Evolutionary conservation across 1,284 basidiomycete species (phyloP), one percentile per base, ranked within the genome.

Genomic region (Pisolithus thermaeus): DNA sequence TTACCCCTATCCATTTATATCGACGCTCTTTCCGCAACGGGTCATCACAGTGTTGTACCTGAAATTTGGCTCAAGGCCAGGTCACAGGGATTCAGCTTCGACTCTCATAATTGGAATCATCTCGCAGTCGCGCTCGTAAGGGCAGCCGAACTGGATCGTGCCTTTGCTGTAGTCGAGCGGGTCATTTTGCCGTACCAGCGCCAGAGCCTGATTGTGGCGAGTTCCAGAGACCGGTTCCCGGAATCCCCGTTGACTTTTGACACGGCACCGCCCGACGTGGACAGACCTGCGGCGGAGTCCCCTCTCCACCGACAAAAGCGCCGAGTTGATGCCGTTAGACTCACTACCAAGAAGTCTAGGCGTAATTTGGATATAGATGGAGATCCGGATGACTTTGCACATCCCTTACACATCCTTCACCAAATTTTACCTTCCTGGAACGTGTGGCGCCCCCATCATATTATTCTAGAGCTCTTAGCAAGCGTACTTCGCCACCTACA

Each of bases 81-180:
- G 55, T 58, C 70, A 6, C 68, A 76, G n/a, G 91, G 92, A 1
- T 90, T 96, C 59, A 77, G 77, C 3, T 93, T 95, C 63, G 92
- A 97, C 64, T 79, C 90, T 11, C 84, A 89, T 60, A 98, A 97
- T 69, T 99, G 92, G 89, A 98, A 97, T 64, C 84, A 92, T 61
- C 76, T 96, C 23, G 79, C 77, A 23, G 73, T 85, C 3, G 88
- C 87, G 12, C 78, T 96, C 32, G 75, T 92, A 28, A 81, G 87
- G 32, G 89, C 87, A 0, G 93, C 89, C 18, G 81, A 96, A 60
- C 67, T 84, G 7, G 81, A 86, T 56, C 86, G 87, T 45, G 93
- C 92, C 3, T 91, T 96, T 66, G 83, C 87, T 59, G 76, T 97
- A 23, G 70, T 93, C 27, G 91, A 97, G 65, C 76, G 79, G 43